Percentiles rank a stretch among this genome's conserved stretches.
Conservation (phyloP, 768 basidiomycete genomes). For the Boletus patriciae region DNA sequence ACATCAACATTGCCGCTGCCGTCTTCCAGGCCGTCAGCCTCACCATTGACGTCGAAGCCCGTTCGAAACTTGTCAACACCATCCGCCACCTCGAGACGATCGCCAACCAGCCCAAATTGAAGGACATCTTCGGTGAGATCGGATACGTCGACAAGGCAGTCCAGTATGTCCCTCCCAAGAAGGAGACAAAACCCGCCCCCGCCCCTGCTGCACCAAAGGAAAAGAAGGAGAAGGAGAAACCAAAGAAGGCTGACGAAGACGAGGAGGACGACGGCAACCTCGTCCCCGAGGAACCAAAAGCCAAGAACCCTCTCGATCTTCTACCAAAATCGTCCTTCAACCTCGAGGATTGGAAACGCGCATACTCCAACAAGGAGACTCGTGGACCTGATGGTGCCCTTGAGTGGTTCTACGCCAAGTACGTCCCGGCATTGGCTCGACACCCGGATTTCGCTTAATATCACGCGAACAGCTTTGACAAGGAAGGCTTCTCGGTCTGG, state of each 20-base stretch:
- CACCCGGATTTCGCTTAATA: conserved; percentile 4
- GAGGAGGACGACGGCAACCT: conserved; percentile 78
- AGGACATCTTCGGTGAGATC: conserved; percentile 61
- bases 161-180: conserved; percentile 71
- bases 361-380: conserved; percentile 98
- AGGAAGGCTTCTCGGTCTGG: conserved; percentile 87
- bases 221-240: conserved; percentile 69
- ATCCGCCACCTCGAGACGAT: conserved; percentile 88
- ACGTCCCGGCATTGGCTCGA: conserved; percentile 23
- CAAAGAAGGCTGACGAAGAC: conserved; percentile 51
- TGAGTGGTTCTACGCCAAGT: conserved; percentile 98
- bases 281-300: conserved; percentile 82
- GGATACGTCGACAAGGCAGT: conserved; percentile 66
- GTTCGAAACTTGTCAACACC: conserved; percentile 70
- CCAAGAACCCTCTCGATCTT: conserved; percentile 91
- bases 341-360: conserved; percentile 95
- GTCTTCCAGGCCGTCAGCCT: conserved; percentile 53
- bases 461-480: conserved; percentile 64
- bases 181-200: conserved; percentile 56
- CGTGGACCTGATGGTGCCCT: conserved; percentile 76
- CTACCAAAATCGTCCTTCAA: conserved; percentile 87
- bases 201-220: conserved; percentile 41
- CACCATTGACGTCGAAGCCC: conserved; percentile 64
- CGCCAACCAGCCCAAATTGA: conserved; percentile 77
- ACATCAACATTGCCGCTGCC: conserved; percentile 65